Evolutionary conservation across 2,329 filamentous ascomycete species (phyloP).

Genomic region (Eutypella sp.): DNA sequence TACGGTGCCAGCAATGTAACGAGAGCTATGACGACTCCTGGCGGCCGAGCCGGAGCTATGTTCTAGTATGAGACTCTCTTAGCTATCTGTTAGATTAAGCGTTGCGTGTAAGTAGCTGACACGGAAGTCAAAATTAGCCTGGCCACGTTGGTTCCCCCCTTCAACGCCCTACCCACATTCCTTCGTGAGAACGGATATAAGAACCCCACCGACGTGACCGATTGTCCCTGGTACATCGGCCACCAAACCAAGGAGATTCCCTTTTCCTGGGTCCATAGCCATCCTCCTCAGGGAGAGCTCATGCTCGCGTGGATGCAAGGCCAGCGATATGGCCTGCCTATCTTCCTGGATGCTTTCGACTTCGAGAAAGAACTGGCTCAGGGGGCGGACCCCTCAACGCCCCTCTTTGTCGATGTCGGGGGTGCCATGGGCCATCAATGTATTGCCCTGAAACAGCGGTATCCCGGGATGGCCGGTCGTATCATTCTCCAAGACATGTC

Average conservation of each 20-base stretch:
- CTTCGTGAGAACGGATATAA: constrained; percentile 12
- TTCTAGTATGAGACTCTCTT: constrained; percentile 8
- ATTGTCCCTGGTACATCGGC: constrained; percentile 10
- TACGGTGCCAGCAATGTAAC: constrained; percentile 18
- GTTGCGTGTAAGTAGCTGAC: not conserved
- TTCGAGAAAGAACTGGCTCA: constrained; percentile 12
- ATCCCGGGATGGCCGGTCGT: constrained; percentile 14
- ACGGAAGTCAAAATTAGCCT: not conserved
- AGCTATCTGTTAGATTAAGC: not conserved
- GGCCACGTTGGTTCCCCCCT: constrained; percentile 2
- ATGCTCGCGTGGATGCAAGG: constrained; percentile 15
- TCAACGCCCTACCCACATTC: constrained; percentile 13
- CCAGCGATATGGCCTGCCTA: constrained; percentile 12
- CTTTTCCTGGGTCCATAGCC: constrained; percentile 12
- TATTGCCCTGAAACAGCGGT: constrained; percentile 8
- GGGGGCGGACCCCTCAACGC: constrained; percentile 3
- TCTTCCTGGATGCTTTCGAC: constrained; percentile 12
- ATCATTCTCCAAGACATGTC: constrained; percentile 16
- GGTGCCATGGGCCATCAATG: constrained; percentile 18
- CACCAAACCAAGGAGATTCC: constrained; percentile 6
- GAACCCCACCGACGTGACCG: constrained; percentile 6
- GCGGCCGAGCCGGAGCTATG: constrained; percentile 8
- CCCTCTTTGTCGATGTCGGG: constrained; percentile 19
- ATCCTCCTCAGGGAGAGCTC: constrained; percentile 8
- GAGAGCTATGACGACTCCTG: constrained; percentile 7